Conservation (phyloP, 2,329 filamentous ascomycete genomes). For the Colletotrichum sp. region DNA sequence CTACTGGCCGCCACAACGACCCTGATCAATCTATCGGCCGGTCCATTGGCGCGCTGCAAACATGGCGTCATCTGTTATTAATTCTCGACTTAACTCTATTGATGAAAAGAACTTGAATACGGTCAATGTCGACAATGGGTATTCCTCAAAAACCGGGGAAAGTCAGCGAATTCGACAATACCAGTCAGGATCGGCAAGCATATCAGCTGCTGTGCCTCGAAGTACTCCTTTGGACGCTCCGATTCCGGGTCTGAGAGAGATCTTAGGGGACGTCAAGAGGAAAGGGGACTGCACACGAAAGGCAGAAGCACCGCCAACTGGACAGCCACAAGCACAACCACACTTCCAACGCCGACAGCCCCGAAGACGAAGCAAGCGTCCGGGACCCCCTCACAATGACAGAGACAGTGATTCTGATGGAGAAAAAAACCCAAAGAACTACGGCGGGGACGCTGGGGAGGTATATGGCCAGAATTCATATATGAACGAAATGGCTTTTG, state of each 20-base stretch:
- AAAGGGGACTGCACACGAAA: not conserved
- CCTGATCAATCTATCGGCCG: not conserved
- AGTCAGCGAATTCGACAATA: not conserved
- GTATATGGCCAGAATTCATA: no score
- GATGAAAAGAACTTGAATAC: not conserved
- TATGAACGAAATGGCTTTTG: no score
- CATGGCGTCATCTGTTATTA: not conserved
- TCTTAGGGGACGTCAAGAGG: not conserved
- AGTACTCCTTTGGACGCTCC: not conserved
- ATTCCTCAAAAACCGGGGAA: not conserved
- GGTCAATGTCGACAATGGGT: accelerated
- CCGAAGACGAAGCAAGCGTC: not conserved
- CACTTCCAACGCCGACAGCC: not conserved
- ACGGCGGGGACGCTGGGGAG: no score
- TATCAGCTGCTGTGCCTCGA: not conserved
- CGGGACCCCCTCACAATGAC: no score
- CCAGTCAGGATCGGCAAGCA: accelerated
- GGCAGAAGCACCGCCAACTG: not conserved
- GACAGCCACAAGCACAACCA: not conserved
- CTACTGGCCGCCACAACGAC: accelerated
- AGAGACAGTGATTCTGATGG: not conserved
- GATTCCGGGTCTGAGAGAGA: not conserved
- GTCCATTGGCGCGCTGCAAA: no score
- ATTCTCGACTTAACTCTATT: not conserved
- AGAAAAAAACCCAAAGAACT: not conserved